Evolutionary conservation across 371 early-diverging fungal genomes (phyloP).

Genomic region (Actinomortierella ambigua): DNA sequence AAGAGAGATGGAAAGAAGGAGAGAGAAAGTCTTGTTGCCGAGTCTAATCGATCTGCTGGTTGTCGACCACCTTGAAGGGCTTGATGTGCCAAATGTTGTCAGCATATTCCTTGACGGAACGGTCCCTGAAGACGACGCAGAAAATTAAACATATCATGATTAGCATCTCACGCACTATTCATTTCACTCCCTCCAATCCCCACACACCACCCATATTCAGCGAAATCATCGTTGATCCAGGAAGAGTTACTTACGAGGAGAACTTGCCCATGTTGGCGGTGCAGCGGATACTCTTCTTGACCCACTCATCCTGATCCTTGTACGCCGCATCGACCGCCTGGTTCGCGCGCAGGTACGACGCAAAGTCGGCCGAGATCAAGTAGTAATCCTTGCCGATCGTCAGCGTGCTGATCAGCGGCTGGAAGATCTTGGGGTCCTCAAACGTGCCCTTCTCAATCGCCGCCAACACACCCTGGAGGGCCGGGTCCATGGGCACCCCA

Average conservation of each 20-base stretch:
- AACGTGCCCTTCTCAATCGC: constrained; percentile 76
- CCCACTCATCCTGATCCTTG: constrained; percentile 78
- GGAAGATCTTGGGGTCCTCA: constrained; percentile 78
- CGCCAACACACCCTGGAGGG: constrained; percentile 76
- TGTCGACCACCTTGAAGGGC: constrained; percentile 41
- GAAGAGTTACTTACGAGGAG: constrained; percentile 58
- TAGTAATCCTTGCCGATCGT: constrained; percentile 87
- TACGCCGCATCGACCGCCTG: constrained; percentile 76
- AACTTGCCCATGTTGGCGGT: constrained; percentile 93
- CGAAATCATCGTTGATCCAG: neutral
- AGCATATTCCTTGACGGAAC: constrained; percentile 87
- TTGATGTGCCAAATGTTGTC: constrained; percentile 83
- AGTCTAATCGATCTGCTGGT: neutral
- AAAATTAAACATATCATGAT: no score
- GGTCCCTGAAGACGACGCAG: constrained; percentile 48
- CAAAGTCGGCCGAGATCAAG: constrained; percentile 86
- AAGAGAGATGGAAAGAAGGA: neutral
- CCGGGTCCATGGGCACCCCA: constrained; percentile 69
- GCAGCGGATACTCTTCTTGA: constrained; percentile 82
- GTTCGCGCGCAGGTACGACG: constrained; percentile 76
- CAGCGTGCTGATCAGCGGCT: constrained; percentile 77
- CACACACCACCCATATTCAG: neutral
- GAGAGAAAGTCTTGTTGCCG: no score
- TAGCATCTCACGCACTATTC: no score
- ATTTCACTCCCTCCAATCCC: no score